Evolutionary conservation across 441 rosid genomes (phyloP), one percentile per base, ranked within the genome.

Genomic region (Adansonia madagascariensis): DNA sequence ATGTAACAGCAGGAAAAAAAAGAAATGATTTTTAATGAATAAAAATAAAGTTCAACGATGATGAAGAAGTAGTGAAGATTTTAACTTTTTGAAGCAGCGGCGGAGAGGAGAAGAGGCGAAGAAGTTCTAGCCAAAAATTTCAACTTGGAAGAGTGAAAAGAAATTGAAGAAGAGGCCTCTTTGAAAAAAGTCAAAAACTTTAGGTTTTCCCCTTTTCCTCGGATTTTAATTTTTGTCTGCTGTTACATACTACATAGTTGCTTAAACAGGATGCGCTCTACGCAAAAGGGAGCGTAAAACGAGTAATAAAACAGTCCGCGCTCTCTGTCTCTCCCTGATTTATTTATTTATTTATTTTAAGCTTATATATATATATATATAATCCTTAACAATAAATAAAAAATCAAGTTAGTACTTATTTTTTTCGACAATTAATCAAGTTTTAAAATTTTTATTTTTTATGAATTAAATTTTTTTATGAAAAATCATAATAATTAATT

Each of bases 181-280:
- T 10, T n/a, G 59, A 1, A 11, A 24, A 60, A 60, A 24, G 1
- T 17, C 4, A 60, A 27, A 49, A 55, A 12, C 5, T 68, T 68
- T 20, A 1, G 35, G 12, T 3, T 22, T 27, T 47, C 9, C 3
- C 15, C 1, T 10, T 27, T 56, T 17, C 2, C 14, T 60, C 2
- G 3, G 17, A 52, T 14, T 22, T 65, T 47, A 11, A 64, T 8
- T n/a, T 65, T 47, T 56, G 57, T 53, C 44, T 31, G 79, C 49
- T 22, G 39, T 71, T 56, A 9, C 47, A 41, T 41, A 31, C 60
- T 49, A 14, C 60, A 6, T 55, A 7, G 55, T 77, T 77, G 18
- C 70, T 66, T 59, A 39, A 17, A 44, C 66, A 17, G 74, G 50
- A 46, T 18, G 59, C 66, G 67, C 61, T 73, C 78, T 75, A 61